A percentile compares a stretch with the other conserved stretches of the same genome.
Conservation (phyloP, 129 eudicot species). For the Tagetes patula region DNA sequence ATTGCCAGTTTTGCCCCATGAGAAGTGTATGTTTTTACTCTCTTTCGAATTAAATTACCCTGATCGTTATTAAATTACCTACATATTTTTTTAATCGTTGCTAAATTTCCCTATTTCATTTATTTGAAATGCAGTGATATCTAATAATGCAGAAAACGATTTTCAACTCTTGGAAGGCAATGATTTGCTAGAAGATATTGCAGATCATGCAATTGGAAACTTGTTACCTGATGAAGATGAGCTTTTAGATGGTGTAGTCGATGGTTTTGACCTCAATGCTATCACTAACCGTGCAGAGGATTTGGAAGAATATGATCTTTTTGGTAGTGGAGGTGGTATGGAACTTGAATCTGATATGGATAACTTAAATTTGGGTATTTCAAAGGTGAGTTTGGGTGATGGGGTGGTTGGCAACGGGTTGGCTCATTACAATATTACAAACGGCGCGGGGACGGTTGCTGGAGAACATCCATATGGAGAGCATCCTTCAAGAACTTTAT, state of each 20-base stretch:
- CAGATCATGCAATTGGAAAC: conserved; percentile 45
- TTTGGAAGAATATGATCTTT: conserved; percentile 74
- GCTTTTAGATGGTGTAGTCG: conserved; percentile 72
- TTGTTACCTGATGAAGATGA: conserved; percentile 92
- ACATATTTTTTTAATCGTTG: neutral
- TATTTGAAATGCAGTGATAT: conserved; percentile 43
- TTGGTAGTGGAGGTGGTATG: conserved; percentile 93
- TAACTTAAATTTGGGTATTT: conserved; percentile 40
- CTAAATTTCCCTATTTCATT: conserved; percentile 10
- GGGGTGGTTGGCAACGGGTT: conserved; percentile 55
- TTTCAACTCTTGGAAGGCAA: conserved; percentile 39
- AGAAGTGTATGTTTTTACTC: conserved; percentile 50
- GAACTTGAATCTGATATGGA: conserved; percentile 79
- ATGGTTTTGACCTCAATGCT: conserved; percentile 51
- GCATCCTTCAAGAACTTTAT: conserved; percentile 91
- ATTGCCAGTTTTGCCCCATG: conserved; percentile 86
- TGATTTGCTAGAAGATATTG: conserved; percentile 45
- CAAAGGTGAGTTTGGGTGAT: conserved; percentile 56
- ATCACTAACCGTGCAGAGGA: conserved; percentile 60
- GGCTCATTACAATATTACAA: conserved; percentile 44
- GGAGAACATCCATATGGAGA: conserved; percentile 96
- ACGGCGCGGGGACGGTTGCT: conserved; percentile 64
- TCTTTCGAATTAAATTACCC: neutral
- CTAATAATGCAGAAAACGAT: conserved; percentile 33
- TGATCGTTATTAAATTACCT: neutral